A percentile compares a stretch with the other conserved stretches of the same genome.
phyloP scores from a whole-genome alignment of 2,329 filamentous ascomycete genomes.

The Aurifilum marmelostoma region DNA sequence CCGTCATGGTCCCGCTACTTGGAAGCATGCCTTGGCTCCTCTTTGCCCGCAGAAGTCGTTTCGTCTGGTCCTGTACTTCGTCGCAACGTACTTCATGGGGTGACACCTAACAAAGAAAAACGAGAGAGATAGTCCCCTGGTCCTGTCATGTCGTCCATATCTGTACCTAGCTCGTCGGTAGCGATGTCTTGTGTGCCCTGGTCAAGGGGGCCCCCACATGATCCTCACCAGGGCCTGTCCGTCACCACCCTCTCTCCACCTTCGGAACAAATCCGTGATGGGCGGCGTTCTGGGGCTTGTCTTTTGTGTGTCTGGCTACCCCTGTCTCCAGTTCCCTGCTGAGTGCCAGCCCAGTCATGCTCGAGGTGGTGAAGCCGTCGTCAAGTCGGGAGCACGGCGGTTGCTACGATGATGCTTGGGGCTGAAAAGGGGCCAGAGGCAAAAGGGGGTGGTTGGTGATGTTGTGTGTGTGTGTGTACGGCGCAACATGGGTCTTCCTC shows the following conservation, averaged over 20 bases:
- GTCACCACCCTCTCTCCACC: constrained; percentile 1
- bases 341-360: background rate
- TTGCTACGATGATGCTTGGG: constrained; percentile 5
- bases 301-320: constrained; percentile 7
- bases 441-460: background rate
- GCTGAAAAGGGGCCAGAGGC: background rate
- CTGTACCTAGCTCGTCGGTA: background rate
- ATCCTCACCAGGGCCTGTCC: constrained; percentile 3
- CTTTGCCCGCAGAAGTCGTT: constrained; percentile 3
- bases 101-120: background rate
- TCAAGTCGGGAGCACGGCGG: background rate
- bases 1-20: background rate
- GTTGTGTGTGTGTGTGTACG: constrained; percentile 16
- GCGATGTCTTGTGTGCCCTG: background rate
- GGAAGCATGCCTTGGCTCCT: background rate
- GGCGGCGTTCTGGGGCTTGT: background rate
- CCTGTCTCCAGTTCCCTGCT: background rate
- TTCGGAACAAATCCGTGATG: background rate
- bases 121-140: no score
- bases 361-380: constrained; percentile 12
- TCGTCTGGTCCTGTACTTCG: constrained; percentile 26
- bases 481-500: background rate
- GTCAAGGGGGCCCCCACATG: background rate
- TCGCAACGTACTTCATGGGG: constrained; percentile 20
- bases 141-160: no score